A percentile compares a stretch with the other conserved stretches of the same genome.
These are phyloP conservation scores for Coemansia sp. DNA, from an alignment of 192 early-diverging fungal genomes.

Conservation along the genomic window DNA sequence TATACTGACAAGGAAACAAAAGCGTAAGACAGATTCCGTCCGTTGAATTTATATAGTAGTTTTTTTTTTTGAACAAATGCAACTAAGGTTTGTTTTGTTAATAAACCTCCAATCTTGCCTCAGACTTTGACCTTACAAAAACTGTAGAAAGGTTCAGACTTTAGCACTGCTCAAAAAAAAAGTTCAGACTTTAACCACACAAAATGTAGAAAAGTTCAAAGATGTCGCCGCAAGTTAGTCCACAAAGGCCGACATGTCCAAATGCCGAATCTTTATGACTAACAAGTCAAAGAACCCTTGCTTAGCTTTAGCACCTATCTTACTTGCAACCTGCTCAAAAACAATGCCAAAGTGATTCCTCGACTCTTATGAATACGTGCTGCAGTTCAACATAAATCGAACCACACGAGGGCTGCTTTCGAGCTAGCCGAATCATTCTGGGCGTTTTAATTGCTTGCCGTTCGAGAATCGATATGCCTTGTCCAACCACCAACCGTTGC, in stretches of 20 bases:
- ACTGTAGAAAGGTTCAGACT: too few species aligned
- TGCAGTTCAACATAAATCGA: conserved; percentile 48
- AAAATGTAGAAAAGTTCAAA: conserved; percentile 11
- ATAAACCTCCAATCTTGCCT: too few species aligned
- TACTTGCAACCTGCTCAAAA: conserved; percentile 73
- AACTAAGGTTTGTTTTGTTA: too few species aligned
- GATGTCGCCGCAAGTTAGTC: conserved; percentile 57
- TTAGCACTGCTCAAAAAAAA: too few species aligned
- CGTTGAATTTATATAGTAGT: too few species aligned
- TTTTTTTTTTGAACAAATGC: too few species aligned
- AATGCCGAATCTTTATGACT: conserved; percentile 68
- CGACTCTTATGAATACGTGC: conserved; percentile 54
- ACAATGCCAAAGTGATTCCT: conserved; percentile 70
- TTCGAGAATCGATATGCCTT: conserved; percentile 75
- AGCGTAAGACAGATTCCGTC: too few species aligned
- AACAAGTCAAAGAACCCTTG: conserved; percentile 82
- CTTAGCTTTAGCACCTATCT: conserved; percentile 61
- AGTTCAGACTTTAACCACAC: too few species aligned
- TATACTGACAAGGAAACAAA: too few species aligned
- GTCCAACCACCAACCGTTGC: conserved; percentile 74
- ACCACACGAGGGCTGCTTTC: conserved; percentile 47
- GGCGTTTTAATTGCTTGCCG: conserved; percentile 64
- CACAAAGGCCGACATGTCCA: conserved; percentile 71
- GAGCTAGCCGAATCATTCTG: conserved; percentile 62
- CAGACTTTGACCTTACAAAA: too few species aligned